Percentiles rank a stretch among this genome's conserved stretches.
Evolutionary conservation across 2,329 filamentous ascomycete genomes (phyloP).

Genomic region (Alternaria panax): DNA sequence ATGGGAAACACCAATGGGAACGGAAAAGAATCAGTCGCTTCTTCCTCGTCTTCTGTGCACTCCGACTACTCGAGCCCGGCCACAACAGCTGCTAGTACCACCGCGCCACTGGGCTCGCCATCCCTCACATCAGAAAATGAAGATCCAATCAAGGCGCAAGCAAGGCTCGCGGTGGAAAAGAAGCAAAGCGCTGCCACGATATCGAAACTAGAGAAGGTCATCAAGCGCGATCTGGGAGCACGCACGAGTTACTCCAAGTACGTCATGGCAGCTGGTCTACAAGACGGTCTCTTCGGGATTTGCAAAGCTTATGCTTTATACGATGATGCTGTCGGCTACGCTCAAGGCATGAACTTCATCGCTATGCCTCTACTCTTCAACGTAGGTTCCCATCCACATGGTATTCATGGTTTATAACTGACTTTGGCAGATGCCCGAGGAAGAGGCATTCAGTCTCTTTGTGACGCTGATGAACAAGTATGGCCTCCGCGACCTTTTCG

Average conservation of each 20-base stretch:
- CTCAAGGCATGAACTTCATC: slow-evolving; percentile 98
- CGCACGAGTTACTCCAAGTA: slow-evolving; percentile 97
- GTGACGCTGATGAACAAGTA: slow-evolving; percentile 98
- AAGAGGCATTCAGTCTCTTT: slow-evolving; percentile 93
- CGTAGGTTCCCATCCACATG: slow-evolving; percentile 59
- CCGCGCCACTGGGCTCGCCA: slow-evolving; percentile 54
- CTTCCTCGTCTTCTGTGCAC: slow-evolving; percentile 84
- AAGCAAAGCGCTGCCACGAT: slow-evolving; percentile 77
- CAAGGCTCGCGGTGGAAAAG: slow-evolving; percentile 69
- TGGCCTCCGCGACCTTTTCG: slow-evolving; percentile 87
- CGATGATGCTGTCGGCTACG: slow-evolving; percentile 93
- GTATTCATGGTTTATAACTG: slow-evolving; percentile 70
- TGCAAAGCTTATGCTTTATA: slow-evolving; percentile 98
- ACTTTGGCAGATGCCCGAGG: slow-evolving; percentile 80
- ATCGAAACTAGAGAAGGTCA: slow-evolving; percentile 86
- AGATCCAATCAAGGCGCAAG: slow-evolving; percentile 69
- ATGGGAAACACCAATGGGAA: slow-evolving; percentile 59
- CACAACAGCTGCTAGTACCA: slow-evolving; percentile 57
- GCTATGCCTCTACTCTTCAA: slow-evolving; percentile 97
- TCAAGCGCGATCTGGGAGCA: slow-evolving; percentile 87
- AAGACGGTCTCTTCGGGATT: slow-evolving; percentile 91
- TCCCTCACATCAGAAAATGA: slow-evolving; percentile 67
- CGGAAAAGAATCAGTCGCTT: slow-evolving; percentile 72
- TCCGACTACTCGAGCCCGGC: slow-evolving; percentile 75
- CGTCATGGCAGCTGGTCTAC: slow-evolving; percentile 85